These are phyloP conservation scores for Boletus rufocinnamomeus DNA, from an alignment of 768 basidiomycete genomes.

Conservation along the genomic window DNA sequence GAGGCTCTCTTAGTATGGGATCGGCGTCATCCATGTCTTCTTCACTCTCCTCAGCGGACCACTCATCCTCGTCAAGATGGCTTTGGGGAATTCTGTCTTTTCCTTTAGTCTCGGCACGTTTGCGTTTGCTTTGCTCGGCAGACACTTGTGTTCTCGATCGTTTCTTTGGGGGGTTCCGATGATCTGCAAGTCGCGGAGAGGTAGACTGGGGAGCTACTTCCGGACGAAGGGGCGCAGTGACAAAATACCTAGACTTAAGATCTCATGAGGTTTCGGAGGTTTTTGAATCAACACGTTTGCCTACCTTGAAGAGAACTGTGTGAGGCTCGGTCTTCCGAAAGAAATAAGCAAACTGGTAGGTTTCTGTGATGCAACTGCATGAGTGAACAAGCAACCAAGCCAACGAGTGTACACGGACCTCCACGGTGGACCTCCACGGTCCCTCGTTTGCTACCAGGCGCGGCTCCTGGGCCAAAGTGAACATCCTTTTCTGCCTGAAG, in stretches of 20 bases:
- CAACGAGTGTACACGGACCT: slow-evolving; percentile 44
- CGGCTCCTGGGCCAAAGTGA: slow-evolving; percentile 40
- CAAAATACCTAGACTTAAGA: slow-evolving; percentile 45
- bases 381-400: slow-evolving; percentile 5
- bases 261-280: neutral
- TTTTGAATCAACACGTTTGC: neutral
- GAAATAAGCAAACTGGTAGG: slow-evolving; percentile 92
- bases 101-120: slow-evolving; percentile 44
- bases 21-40: slow-evolving; percentile 17
- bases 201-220: slow-evolving; percentile 23
- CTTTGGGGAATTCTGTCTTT: slow-evolving; percentile 34
- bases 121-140: slow-evolving; percentile 21
- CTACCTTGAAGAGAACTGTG: slow-evolving; percentile 80
- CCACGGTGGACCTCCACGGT: slow-evolving; percentile 84
- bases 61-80: slow-evolving; percentile 30
- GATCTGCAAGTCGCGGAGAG: neutral
- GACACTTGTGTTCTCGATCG: slow-evolving; percentile 21
- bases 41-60: slow-evolving; percentile 21
- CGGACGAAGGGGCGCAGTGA: slow-evolving; percentile 31
- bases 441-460: slow-evolving; percentile 58
- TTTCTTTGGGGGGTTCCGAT: slow-evolving; percentile 17
- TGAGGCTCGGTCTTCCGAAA: slow-evolving; percentile 81
- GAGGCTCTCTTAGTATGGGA: slow-evolving; percentile 17
- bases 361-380: slow-evolving; percentile 47
- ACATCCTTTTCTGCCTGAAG: slow-evolving; percentile 58